These are phyloP conservation scores for Kodamaea neixiangensis DNA, from an alignment of 805 yeast species.

Conservation along the genomic window DNA sequence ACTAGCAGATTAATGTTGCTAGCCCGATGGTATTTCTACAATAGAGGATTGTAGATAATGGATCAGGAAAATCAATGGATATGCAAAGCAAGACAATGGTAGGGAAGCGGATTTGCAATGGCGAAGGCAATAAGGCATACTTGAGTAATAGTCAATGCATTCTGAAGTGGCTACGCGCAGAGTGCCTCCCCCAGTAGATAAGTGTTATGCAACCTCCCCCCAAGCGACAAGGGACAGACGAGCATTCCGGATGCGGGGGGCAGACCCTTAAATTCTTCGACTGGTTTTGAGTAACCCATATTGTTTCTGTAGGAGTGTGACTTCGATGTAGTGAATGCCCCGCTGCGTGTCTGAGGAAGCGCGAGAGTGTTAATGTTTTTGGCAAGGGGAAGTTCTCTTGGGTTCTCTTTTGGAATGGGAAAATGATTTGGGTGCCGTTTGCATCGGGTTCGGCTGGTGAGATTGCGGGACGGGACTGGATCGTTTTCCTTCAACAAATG, in stretches of 20 bases:
- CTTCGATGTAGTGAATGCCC: not conserved
- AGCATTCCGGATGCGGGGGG: not conserved
- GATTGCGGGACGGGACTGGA: not conserved
- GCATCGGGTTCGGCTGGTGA: not conserved
- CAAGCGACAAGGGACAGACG: not conserved
- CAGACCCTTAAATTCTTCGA: not conserved
- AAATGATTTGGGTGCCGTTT: not conserved
- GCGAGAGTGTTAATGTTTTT: not conserved
- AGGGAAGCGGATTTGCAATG: not conserved
- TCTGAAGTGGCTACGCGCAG: not conserved
- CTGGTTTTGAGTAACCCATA: not conserved
- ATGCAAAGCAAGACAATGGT: not conserved
- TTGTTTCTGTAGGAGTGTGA: not conserved
- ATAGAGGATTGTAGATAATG: not conserved
- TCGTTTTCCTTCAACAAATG: not conserved
- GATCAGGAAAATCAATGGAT: not conserved
- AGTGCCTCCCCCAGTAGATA: not conserved
- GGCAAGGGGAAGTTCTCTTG: not conserved
- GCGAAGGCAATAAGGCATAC: not conserved
- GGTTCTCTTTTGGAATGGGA: not conserved
- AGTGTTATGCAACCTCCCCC: not conserved
- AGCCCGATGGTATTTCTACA: not conserved
- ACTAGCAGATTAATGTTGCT: constrained; percentile 2
- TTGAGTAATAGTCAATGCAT: not conserved
- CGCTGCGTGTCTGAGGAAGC: not conserved